Evolutionary conservation across 75 land plant species (phyloP).

Genomic region (Chamaecyparis obtusa): DNA sequence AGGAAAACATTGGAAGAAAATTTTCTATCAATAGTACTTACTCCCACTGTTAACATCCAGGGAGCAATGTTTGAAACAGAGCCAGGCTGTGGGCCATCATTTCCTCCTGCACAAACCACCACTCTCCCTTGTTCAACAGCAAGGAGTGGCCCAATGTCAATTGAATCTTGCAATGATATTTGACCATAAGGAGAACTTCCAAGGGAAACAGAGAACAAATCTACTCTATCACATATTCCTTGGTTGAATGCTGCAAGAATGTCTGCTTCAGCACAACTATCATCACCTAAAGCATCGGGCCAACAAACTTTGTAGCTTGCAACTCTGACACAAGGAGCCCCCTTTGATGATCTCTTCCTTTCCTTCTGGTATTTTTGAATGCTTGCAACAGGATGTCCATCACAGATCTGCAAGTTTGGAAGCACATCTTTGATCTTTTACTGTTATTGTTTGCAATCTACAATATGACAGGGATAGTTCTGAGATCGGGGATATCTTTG

Average conservation of each 20-base stretch:
- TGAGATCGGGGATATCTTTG: too few species aligned
- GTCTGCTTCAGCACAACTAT: conserved; percentile 43
- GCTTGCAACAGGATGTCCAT: conserved; percentile 49
- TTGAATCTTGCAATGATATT: conserved; percentile 8
- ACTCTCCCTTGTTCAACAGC: conserved; percentile 26
- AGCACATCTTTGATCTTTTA: conserved; percentile 57
- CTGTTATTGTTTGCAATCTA: conserved; percentile 47
- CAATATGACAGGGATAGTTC: conserved; percentile 33
- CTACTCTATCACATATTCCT: conserved; percentile 66
- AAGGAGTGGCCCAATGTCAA: conserved; percentile 43
- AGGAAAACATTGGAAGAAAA: conserved; percentile 19
- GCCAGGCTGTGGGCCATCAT: conserved; percentile 28
- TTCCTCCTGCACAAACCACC: conserved; percentile 46
- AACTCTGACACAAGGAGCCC: conserved; percentile 52
- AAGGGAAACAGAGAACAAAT: conserved; percentile 50
- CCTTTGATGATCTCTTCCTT: neutral
- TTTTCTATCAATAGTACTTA: conserved; percentile 39
- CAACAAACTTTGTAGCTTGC: conserved; percentile 79
- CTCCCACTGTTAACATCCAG: conserved; percentile 55
- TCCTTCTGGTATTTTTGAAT: conserved; percentile 10
- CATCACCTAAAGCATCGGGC: conserved; percentile 13
- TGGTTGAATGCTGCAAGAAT: conserved; percentile 70
- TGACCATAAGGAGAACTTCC: neutral
- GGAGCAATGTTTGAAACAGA: conserved; percentile 41
- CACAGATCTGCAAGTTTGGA: conserved; percentile 60